Evolutionary conservation across 108 stramenopile genomes (phyloP).

Genomic region (Aureococcus anophagefferens): DNA sequence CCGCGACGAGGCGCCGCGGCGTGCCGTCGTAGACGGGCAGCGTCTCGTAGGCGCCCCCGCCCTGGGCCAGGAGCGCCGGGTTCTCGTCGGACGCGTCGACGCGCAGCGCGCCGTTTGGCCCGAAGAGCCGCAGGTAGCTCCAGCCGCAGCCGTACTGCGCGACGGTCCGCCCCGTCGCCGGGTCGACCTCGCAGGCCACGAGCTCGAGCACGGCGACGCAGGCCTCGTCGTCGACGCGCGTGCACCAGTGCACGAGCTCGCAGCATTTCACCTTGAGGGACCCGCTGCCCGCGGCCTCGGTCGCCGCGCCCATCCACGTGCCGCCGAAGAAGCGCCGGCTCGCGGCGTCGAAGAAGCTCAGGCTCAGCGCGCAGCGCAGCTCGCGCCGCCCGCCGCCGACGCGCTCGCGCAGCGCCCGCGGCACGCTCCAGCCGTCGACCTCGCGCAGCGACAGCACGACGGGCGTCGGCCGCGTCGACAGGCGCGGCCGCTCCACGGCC

Average conservation of each 20-base stretch:
- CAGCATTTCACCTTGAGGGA: background rate
- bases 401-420: too few species aligned
- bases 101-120: background rate
- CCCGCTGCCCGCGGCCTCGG: background rate
- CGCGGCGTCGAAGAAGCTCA: constrained; percentile 9
- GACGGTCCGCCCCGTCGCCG: background rate
- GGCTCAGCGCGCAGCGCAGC: constrained; percentile 1
- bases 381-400: too few species aligned
- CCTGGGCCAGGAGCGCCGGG: background rate
- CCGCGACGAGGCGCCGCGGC: background rate
- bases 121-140: constrained; percentile 11
- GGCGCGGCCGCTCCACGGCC: too few species aligned
- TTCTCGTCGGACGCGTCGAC: background rate
- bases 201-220: constrained; percentile 12
- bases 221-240: constrained; percentile 5
- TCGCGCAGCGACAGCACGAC: too few species aligned
- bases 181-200: constrained; percentile 7
- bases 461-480: too few species aligned
- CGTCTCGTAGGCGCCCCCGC: too few species aligned
- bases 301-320: constrained; percentile 6
- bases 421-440: too few species aligned
- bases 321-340: constrained; percentile 10
- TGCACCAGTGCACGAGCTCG: constrained; percentile 14
- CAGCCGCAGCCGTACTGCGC: constrained; percentile 20
- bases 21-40: background rate